A percentile compares a stretch with the other conserved stretches of the same genome.
Evolutionary conservation across 495 filamentous ascomycete species (phyloP).

Genomic region (Rostrohypoxylon terebratum): DNA sequence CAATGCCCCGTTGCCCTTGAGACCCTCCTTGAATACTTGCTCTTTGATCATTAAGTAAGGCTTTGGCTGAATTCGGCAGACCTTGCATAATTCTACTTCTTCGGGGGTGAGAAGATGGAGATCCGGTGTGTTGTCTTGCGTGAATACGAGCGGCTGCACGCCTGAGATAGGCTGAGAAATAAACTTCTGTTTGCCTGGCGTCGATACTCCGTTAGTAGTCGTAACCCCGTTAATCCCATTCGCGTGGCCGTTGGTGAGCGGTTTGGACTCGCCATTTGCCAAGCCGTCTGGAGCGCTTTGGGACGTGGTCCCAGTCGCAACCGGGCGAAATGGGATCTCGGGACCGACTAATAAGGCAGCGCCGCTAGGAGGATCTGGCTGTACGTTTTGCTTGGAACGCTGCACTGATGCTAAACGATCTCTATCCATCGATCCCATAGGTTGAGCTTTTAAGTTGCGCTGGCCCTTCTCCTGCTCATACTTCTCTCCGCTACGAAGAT

Average conservation of each 20-base stretch:
- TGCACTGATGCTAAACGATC: slow-evolving; percentile 74
- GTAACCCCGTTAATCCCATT: slow-evolving; percentile 53
- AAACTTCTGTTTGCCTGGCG: slow-evolving; percentile 56
- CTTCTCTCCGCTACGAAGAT: slow-evolving; percentile 88
- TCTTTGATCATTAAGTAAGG: slow-evolving; percentile 96
- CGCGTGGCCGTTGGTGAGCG: slow-evolving; percentile 55
- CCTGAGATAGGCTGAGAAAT: slow-evolving; percentile 62
- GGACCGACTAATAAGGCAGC: slow-evolving; percentile 79
- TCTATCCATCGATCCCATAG: slow-evolving; percentile 83
- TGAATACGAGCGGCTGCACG: slow-evolving; percentile 74
- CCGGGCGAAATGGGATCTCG: slow-evolving; percentile 72
- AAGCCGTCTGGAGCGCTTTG: slow-evolving; percentile 42
- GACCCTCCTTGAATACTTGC: slow-evolving; percentile 83
- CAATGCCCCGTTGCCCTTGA: slow-evolving; percentile 84
- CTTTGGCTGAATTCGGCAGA: slow-evolving; percentile 86
- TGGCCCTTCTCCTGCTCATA: slow-evolving; percentile 91
- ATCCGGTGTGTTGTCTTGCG: slow-evolving; percentile 82
- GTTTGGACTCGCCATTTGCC: slow-evolving; percentile 53
- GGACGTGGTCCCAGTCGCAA: slow-evolving; percentile 24
- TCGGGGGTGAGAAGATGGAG: slow-evolving; percentile 87
- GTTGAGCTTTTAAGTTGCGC: slow-evolving; percentile 75
- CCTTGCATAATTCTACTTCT: slow-evolving; percentile 85
- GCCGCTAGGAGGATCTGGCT: slow-evolving; percentile 76
- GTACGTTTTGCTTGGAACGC: slow-evolving; percentile 66
- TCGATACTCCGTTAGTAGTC: slow-evolving; percentile 52